phyloP scores from a whole-genome alignment of 2,329 filamentous ascomycete genomes.

The Xylariaceae sp. region DNA sequence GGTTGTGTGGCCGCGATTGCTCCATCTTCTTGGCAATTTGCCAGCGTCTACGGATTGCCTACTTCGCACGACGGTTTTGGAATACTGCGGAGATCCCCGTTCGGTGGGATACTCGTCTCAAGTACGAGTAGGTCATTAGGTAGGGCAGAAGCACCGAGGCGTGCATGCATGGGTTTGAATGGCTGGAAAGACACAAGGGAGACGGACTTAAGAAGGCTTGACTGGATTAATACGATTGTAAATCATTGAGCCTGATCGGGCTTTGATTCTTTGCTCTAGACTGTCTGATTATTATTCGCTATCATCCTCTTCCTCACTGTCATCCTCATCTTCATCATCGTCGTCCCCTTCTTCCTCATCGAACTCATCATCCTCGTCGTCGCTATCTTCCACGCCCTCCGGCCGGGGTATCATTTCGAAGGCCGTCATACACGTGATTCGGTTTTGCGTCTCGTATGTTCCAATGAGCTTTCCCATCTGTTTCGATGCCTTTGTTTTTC shows the following conservation, averaged over 20 bases:
- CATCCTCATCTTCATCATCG: constrained; percentile 16
- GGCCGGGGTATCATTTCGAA: constrained; percentile 76
- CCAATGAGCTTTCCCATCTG: constrained; percentile 63
- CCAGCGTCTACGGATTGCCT: background rate
- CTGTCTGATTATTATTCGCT: constrained; percentile 3
- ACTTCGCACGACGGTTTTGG: background rate
- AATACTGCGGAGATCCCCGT: background rate
- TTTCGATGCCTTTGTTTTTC: constrained; percentile 26
- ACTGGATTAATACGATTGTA: constrained; percentile 2
- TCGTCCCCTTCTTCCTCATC: constrained; percentile 20
- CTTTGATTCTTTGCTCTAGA: background rate
- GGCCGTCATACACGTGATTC: constrained; percentile 81
- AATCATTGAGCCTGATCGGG: background rate
- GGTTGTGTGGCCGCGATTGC: background rate
- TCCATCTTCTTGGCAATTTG: constrained; percentile 5
- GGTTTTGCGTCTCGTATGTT: constrained; percentile 76
- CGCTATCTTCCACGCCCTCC: constrained; percentile 56
- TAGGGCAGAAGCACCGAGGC: background rate
- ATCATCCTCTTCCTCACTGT: constrained; percentile 15
- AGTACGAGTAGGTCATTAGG: background rate
- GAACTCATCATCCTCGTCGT: constrained; percentile 38
- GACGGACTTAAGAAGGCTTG: background rate
- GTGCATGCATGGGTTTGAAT: background rate
- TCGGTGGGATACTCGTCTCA: background rate
- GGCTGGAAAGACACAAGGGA: background rate